phyloP scores from a whole-genome alignment of 1,284 basidiomycete genomes.

The Ceratobasidium theobromae region DNA sequence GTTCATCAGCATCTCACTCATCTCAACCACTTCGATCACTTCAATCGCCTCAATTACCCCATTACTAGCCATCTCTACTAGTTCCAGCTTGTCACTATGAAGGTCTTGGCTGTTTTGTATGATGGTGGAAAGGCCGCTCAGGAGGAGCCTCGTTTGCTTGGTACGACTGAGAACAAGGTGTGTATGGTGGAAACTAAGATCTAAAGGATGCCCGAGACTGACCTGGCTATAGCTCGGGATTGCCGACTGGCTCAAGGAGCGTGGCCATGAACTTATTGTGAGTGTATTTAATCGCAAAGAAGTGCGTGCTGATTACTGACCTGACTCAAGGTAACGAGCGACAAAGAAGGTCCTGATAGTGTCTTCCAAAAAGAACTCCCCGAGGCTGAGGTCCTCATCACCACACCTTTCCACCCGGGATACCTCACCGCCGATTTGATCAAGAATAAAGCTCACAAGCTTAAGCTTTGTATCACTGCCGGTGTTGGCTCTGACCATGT shows the following conservation, averaged over 20 bases:
- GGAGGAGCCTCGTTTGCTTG: constrained; percentile 82
- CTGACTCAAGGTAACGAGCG: constrained; percentile 66
- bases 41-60: neutral
- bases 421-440: constrained; percentile 51
- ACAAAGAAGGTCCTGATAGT: constrained; percentile 85
- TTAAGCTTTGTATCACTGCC: constrained; percentile 91
- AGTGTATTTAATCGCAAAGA: neutral
- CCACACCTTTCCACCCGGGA: constrained; percentile 91
- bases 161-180: constrained; percentile 86
- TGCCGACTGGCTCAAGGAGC: constrained; percentile 65
- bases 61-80: constrained; percentile 3
- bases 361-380: constrained; percentile 87
- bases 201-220: neutral
- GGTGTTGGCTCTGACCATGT: constrained; percentile 95
- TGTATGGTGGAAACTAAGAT: constrained; percentile 14
- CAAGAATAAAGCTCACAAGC: constrained; percentile 75
- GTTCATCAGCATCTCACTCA: neutral
- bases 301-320: constrained; percentile 32
- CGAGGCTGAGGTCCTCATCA: constrained; percentile 80
- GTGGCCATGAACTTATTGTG: constrained; percentile 78
- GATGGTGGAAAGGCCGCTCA: no score
- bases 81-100: constrained; percentile 19
- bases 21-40: constrained; percentile 1
- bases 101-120: no score
- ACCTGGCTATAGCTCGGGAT: constrained; percentile 66